These are phyloP conservation scores for Flaveria linearis DNA, from an alignment of 129 eudicot genomes.

Conservation along the genomic window DNA sequence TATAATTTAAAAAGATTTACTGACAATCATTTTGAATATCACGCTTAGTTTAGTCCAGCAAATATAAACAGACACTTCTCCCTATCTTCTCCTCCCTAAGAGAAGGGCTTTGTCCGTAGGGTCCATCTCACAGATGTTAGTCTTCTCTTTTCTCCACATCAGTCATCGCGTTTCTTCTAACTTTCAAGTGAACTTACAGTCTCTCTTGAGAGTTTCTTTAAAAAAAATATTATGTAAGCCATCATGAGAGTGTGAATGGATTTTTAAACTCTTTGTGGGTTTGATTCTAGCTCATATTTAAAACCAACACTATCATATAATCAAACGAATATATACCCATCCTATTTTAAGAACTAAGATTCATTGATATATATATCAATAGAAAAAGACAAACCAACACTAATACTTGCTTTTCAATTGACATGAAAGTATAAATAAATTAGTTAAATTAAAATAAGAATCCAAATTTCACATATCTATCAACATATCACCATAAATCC, in stretches of 20 bases:
- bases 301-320: neutral
- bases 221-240: too few relatives aligned
- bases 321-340: neutral
- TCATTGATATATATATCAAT: neutral
- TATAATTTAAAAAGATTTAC: neutral
- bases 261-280: neutral
- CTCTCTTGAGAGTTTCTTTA: too few relatives aligned
- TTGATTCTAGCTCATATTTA: neutral
- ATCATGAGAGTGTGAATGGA: too few relatives aligned
- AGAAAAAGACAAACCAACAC: slow-evolving; percentile 4
- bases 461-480: neutral
- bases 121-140: too few relatives aligned
- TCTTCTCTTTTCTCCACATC: too few relatives aligned
- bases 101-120: too few relatives aligned
- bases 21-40: too few relatives aligned
- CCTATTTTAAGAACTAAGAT: slow-evolving; percentile 5
- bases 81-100: too few relatives aligned
- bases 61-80: too few relatives aligned
- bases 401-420: neutral
- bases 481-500: neutral
- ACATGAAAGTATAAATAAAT: neutral
- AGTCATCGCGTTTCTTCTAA: too few relatives aligned
- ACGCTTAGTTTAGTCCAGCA: too few relatives aligned
- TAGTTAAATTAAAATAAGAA: neutral
- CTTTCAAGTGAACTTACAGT: too few relatives aligned